Percentiles rank a stretch among this genome's conserved stretches.
Conservation (phyloP, 2,329 filamentous ascomycete genomes). For the Hyphodiscus sp. region DNA sequence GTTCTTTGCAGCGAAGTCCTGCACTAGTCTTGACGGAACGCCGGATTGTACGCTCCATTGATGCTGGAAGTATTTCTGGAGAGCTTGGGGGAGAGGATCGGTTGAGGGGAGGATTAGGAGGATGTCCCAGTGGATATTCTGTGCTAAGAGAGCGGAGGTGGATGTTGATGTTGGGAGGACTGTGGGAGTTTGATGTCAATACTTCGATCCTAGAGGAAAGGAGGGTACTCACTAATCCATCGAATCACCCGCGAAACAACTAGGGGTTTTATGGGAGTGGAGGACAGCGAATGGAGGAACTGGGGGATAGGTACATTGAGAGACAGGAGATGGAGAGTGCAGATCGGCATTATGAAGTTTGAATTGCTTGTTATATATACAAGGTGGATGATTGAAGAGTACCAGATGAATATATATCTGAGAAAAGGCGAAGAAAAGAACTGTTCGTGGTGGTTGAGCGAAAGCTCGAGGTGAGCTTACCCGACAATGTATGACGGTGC, state of each 20-base stretch:
- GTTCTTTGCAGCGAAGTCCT: slow-evolving; percentile 33
- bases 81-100: slow-evolving; percentile 22
- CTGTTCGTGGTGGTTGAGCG: too few species aligned
- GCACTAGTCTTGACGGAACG: slow-evolving; percentile 36
- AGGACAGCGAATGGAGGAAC: slow-evolving; percentile 36
- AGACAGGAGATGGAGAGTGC: slow-evolving; percentile 40
- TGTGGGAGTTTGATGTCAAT: too few species aligned
- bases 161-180: slow-evolving; percentile 38
- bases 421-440: not conserved
- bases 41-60: slow-evolving; percentile 35
- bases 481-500: too few species aligned
- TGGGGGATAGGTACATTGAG: slow-evolving; percentile 31
- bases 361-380: not conserved
- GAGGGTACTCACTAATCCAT: slow-evolving; percentile 35
- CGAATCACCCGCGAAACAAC: slow-evolving; percentile 37
- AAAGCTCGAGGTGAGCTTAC: too few species aligned
- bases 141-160: slow-evolving; percentile 33
- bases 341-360: slow-evolving; percentile 39
- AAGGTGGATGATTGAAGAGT: too few species aligned
- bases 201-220: too few species aligned
- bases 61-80: slow-evolving; percentile 25
- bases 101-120: slow-evolving; percentile 36
- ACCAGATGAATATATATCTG: not conserved
- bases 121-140: slow-evolving; percentile 38
- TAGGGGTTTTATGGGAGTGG: slow-evolving; percentile 33